Base-by-base conservation (phyloP, 2,329 filamentous ascomycete genomes). In the Cercospora janseana region DNA sequence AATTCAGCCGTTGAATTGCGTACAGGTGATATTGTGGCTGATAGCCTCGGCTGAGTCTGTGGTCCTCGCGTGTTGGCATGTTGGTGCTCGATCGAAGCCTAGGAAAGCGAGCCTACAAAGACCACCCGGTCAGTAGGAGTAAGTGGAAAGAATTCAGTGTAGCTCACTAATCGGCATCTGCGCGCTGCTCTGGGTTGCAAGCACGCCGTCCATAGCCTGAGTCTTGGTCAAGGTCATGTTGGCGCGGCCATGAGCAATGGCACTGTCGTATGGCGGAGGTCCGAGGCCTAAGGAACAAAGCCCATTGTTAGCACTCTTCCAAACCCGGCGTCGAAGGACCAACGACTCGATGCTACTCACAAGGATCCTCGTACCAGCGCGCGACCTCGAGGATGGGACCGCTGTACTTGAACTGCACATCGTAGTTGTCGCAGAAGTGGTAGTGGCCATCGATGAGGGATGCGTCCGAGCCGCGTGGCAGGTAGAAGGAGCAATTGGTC, bases 341-440 rank as follows among this genome's bases (percentile, higher is more conserved):
- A 26, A 16, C 2, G 1, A 2, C 29, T 24, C 13, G 10, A n/a
- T 3, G 4, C 4, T 20, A 57, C 60, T 54, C 27, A 63, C 55
- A 56, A 4, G 37, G 13, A 51, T 63, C 60, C 13, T 40, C 28
- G 27, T 60, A 65, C 12, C 26, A 49, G 28, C 62, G 57, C 46
- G 51, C 46, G 6, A 66, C 21, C 31, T 53, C 35, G 15, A 66
- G 21, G 2, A 12, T 32, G 1, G 31, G 43, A 3, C 52, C 58
- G 16, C 44, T 32, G 44, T 54, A 63, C 46, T 46, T 52, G 54
- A 63, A 66, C 4, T 41, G 35, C 18, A 65, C 60, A 15, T 48
- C 44, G 6, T 49, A 37, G 28, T 59, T 46, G 5, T 51, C 55
- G 49, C 63, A 66, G n/a, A 26, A 31, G 29, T 60, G 55, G 42